Base-by-base conservation (phyloP, 257 asterid species). In the Datura wrightii region DNA sequence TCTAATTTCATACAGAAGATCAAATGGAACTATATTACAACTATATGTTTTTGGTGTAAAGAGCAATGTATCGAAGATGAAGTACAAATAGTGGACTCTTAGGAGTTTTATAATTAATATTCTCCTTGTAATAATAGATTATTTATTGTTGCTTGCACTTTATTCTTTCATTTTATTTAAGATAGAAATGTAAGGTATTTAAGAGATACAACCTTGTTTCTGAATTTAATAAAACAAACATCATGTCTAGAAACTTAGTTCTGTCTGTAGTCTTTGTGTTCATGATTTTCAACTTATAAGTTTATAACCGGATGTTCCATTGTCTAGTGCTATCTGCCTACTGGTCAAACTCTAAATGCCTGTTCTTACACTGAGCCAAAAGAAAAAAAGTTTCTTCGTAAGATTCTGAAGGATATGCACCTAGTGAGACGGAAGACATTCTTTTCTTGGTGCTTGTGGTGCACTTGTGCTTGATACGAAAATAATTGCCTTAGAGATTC, bases 361-460 rank as follows among this genome's bases (percentile, higher is more conserved):
- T 72, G 80, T 10, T 71, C 80, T 71, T 72, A 6, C 82, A 14
- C 46, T 19, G 41, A 78, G 65, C 46, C 44, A 50, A 50, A 50
- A 76, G 24, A 50, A 13, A 24, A 24, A 3, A 14, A 16, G 24
- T 2, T 7, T 76, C 44, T 76, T 50, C 46, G 31, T 76, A 34
- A 15, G 31, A 72, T n/a, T 46, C 46, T 34, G 60, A 31, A 13
- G 81, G 62, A 76, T 50, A 24, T 76, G 58, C 72, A 74, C 19
- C 37, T 46, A 74, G 42, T 46, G 36, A 72, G 59, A 34, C 5
- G 62, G 11, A 74, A 50, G 24, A 52, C 62, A 76, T 76, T 76
- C 81, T 34, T 78, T 36, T 78, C 65, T 10, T 76, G 31, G 44
- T 76, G 42, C 62, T 50, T 52, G 60, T 6, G 31, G 82, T 53